phyloP scores from a whole-genome alignment of 352 stramenopile species.

The Phytopythium chamaehyphon region DNA sequence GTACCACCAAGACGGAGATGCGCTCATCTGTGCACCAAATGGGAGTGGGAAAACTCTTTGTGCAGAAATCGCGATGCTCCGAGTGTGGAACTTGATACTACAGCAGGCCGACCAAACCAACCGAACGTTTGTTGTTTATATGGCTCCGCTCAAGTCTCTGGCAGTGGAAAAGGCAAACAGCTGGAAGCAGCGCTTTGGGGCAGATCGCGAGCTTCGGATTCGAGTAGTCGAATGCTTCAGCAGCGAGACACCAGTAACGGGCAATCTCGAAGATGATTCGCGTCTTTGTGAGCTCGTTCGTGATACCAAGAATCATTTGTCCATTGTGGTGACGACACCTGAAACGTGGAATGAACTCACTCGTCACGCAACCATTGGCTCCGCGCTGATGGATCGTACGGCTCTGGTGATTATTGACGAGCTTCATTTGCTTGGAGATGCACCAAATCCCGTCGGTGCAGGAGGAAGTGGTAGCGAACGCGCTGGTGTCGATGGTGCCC shows the following conservation, averaged over 20 bases:
- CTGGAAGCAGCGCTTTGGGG: conserved; percentile 94
- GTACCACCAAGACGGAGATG: conserved; percentile 95
- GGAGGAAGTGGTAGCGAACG: conserved; percentile 94
- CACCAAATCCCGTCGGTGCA: conserved; percentile 32
- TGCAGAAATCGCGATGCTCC: conserved; percentile 96
- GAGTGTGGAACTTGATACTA: conserved; percentile 83
- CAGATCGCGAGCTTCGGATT: conserved; percentile 75
- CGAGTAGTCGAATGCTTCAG: conserved; percentile 85
- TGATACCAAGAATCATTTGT: conserved; percentile 51
- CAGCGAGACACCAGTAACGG: not conserved
- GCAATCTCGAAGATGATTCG: conserved; percentile 2
- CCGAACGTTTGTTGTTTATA: conserved; percentile 91
- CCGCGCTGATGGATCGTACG: conserved; percentile 62
- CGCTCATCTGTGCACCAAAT: conserved; percentile 96
- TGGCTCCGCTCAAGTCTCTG: conserved; percentile 97
- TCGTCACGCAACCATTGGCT: conserved; percentile 78
- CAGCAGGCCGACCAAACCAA: not conserved
- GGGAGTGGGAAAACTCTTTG: conserved; percentile 97
- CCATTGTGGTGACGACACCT: conserved; percentile 97
- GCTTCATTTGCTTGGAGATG: conserved; percentile 86
- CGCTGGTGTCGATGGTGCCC: conserved; percentile 94
- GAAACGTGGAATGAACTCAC: conserved; percentile 99
- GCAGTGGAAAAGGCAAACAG: conserved; percentile 95
- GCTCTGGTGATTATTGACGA: conserved; percentile 96
- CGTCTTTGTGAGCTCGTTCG: conserved; percentile 38